Base-by-base conservation (phyloP, 768 basidiomycete genomes). In the Cantharellus anzutake region DNA sequence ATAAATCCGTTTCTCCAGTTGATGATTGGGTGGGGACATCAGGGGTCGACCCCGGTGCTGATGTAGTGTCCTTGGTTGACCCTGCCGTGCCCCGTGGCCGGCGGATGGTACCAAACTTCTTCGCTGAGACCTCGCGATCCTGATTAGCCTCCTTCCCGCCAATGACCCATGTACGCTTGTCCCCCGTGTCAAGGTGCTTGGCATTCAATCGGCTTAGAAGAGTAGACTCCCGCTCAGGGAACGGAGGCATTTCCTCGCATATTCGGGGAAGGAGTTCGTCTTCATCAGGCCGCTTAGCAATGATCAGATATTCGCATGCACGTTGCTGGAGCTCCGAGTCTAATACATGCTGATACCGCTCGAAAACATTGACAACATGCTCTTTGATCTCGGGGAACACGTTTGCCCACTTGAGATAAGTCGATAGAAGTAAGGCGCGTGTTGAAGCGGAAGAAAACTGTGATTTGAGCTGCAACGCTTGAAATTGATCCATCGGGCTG, bases 391-490 rank as follows among this genome's bases (percentile, higher is more conserved):
- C 96, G 20, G 96, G 96, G 71, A 98, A 99, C 60, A 99, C 88
- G 69, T 99, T 99, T 63, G 96, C 91, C 94, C 94, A 98, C 78
- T 99, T 99, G 74, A 97, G 84, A 69, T 99, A 99, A 0, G 96
- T 97, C 5, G 96, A 94, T 41, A 99, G 76, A 37, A 99, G 80
- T 39, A 99, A 76, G 0, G 93, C 85, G 41, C 94, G 81, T 4
- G 96, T 98, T 39, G 92, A 74, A 3, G 93, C 91, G 42, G 86
- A 78, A 68, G 93, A 96, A 68, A 90, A 87, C 69, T 94, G 91
- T 11, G 92, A 93, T 69, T 97, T 98, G 4, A 89, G 81, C 71
- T 99, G 93, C 3, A 98, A 73, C 2, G 85, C 75, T 64, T 87
- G 86, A 70, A 98, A 96, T 66, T 98, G 96, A 68, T 99, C 93